Evolutionary conservation across 2,329 filamentous ascomycete species (phyloP).

Genomic region (Aureobasidium sp.): DNA sequence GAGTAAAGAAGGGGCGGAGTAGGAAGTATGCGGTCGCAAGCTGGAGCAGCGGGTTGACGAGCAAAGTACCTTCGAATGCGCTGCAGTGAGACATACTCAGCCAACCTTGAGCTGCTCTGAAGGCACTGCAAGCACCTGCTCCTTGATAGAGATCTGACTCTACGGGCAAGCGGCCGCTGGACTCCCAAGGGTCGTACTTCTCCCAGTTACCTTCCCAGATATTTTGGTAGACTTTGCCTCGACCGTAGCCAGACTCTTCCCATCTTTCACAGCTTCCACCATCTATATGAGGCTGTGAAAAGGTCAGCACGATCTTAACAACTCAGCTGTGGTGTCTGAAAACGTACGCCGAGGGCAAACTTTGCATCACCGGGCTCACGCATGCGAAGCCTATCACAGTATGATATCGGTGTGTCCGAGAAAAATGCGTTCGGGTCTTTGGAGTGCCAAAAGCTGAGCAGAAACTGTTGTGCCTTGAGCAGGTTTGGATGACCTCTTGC

Average conservation of each 20-base stretch:
- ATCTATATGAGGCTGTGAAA: slow-evolving; percentile 63
- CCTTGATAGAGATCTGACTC: slow-evolving; percentile 82
- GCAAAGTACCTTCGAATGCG: slow-evolving; percentile 79
- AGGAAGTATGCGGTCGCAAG: slow-evolving; percentile 83
- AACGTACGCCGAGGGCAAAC: slow-evolving; percentile 58
- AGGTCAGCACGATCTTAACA: no score
- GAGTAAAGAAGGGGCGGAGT: slow-evolving; percentile 85
- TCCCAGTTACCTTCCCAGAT: slow-evolving; percentile 84
- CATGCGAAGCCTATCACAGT: slow-evolving; percentile 55
- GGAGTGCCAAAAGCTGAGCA: slow-evolving; percentile 56
- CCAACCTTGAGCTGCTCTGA: slow-evolving; percentile 94
- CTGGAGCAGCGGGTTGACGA: slow-evolving; percentile 81
- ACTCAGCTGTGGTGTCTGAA: no score
- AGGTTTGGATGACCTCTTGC: slow-evolving; percentile 53
- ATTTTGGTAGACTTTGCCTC: slow-evolving; percentile 74
- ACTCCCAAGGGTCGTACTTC: slow-evolving; percentile 84
- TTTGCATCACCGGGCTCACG: slow-evolving; percentile 60
- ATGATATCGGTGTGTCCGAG: slow-evolving; percentile 48
- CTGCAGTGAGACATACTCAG: slow-evolving; percentile 66
- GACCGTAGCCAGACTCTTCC: slow-evolving; percentile 68
- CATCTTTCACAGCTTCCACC: slow-evolving; percentile 55
- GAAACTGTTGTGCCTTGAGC: slow-evolving; percentile 50
- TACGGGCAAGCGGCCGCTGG: slow-evolving; percentile 71
- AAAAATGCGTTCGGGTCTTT: slow-evolving; percentile 44
- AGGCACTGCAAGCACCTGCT: slow-evolving; percentile 83